Conservation (phyloP, 768 basidiomycete genomes). For the Tulasnella sp. region DNA sequence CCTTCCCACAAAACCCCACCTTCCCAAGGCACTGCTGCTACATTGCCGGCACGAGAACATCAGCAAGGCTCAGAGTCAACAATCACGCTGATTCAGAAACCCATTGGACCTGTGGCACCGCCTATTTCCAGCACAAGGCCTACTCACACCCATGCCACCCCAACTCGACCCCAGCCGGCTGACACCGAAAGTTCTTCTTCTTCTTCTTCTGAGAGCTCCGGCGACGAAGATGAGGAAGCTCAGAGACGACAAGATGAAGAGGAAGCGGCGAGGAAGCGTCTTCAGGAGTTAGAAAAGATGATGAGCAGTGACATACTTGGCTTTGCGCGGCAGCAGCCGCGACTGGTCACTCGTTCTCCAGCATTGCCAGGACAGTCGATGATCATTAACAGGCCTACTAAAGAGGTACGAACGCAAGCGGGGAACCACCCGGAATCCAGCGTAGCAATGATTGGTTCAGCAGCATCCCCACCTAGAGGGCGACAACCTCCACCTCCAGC, state of each 20-base stretch:
- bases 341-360: too few relatives aligned
- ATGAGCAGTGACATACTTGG: slow-evolving; percentile 68
- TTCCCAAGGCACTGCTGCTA: background rate
- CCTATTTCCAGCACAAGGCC: background rate
- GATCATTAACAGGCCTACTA: background rate
- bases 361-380: background rate
- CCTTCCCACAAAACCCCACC: background rate
- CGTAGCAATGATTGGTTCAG: background rate
- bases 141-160: slow-evolving; percentile 1
- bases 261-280: slow-evolving; percentile 49
- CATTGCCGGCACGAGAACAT: background rate
- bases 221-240: slow-evolving; percentile 58
- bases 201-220: slow-evolving; percentile 32
- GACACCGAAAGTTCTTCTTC: slow-evolving; percentile 20
- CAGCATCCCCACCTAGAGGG: slow-evolving; percentile 26
- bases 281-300: slow-evolving; percentile 56
- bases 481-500: slow-evolving; percentile 20
- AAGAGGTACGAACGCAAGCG: slow-evolving; percentile 4
- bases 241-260: slow-evolving; percentile 57
- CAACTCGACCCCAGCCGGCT: slow-evolving; percentile 15
- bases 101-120: background rate
- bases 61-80: background rate
- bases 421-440: background rate
- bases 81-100: slow-evolving; percentile 3
- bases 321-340: slow-evolving; percentile 31